Evolutionary conservation across 2,329 filamentous ascomycete species (phyloP).

Genomic region (Hymenoscyphus occultus): DNA sequence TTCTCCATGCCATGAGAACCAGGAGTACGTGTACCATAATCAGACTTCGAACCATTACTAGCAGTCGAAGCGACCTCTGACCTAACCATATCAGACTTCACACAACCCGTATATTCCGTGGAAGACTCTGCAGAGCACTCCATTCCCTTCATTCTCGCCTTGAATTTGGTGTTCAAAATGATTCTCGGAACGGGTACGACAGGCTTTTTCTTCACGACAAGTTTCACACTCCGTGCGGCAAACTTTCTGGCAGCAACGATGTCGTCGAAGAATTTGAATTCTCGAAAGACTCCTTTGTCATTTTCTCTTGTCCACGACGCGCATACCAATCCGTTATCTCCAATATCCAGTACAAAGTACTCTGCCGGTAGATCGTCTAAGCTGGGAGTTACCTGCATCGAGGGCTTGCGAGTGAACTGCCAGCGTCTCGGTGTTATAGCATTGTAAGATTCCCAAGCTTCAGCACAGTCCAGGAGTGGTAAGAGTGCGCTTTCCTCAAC

Average conservation of each 20-base stretch:
- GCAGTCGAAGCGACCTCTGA: not conserved
- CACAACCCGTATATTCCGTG: not conserved
- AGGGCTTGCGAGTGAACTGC: not conserved
- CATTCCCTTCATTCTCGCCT: not conserved
- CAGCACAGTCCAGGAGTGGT: not conserved
- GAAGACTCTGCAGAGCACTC: not conserved
- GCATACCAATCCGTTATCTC: not conserved
- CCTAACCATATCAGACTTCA: not conserved
- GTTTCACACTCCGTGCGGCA: not conserved
- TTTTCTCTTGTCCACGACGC: not conserved
- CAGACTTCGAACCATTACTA: no score
- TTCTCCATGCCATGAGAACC: no score
- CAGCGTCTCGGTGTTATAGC: not conserved
- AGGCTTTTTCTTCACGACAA: not conserved
- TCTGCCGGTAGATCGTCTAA: not conserved
- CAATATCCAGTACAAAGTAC: not conserved
- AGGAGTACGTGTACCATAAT: no score
- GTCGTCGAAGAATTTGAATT: not conserved
- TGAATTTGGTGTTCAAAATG: not conserved
- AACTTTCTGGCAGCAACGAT: not conserved
- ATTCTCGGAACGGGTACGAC: not conserved
- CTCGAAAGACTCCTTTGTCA: not conserved
- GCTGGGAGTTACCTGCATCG: not conserved
- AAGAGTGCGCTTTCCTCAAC: not conserved
- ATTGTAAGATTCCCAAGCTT: constrained; percentile 2